phyloP scores from a whole-genome alignment of 768 basidiomycete species.

The Lactarius psammicola region DNA sequence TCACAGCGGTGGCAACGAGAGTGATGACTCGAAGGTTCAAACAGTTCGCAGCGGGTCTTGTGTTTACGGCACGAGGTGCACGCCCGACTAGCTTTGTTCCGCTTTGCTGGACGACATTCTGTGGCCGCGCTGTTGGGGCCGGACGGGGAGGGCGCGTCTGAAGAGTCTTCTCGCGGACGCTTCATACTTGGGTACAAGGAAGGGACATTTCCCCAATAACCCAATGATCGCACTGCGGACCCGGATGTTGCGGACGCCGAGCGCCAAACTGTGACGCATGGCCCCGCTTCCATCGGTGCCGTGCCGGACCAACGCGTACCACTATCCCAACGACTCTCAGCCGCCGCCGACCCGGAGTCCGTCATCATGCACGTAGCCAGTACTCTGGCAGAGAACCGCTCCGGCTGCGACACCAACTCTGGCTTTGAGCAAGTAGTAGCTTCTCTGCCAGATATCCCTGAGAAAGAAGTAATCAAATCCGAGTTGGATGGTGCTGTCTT shows the following conservation, averaged over 20 bases:
- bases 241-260: background rate
- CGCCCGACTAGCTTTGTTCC: conserved; percentile 33
- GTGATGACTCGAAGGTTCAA: conserved; percentile 38
- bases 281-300: background rate
- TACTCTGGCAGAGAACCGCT: background rate
- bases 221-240: background rate
- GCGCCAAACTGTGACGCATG: background rate
- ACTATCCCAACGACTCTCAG: background rate
- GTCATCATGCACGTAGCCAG: background rate
- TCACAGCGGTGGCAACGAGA: conserved; percentile 50
- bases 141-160: background rate
- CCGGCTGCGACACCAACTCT: background rate
- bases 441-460: conserved; percentile 13
- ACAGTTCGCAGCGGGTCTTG: conserved; percentile 50
- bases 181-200: conserved; percentile 15
- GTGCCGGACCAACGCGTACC: background rate
- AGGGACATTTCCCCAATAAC: background rate
- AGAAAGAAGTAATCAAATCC: conserved; percentile 21
- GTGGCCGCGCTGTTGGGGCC: background rate
- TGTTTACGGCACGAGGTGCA: conserved; percentile 48
- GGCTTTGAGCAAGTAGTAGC: conserved; percentile 4
- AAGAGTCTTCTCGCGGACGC: conserved; percentile 9
- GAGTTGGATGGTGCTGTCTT: conserved; percentile 25
- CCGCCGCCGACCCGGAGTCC: background rate
- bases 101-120: conserved; percentile 18